phyloP scores from a whole-genome alignment of 208 protist genomes.

The Leishmania arabica region DNA sequence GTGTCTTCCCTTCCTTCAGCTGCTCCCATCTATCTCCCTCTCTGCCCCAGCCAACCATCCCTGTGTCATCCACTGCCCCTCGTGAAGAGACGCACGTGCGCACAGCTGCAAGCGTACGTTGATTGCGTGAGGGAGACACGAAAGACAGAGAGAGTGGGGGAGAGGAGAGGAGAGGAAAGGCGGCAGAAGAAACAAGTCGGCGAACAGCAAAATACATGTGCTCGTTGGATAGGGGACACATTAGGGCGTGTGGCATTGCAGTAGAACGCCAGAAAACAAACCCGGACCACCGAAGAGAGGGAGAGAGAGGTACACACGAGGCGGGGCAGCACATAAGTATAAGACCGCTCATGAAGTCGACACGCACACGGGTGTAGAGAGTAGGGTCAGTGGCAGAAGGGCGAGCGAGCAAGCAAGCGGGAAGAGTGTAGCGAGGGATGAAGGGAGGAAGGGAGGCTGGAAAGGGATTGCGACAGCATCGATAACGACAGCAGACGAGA shows the following conservation, averaged over 20 bases:
- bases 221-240: neutral
- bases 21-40: neutral
- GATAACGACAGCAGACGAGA: neutral
- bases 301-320: neutral
- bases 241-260: no score
- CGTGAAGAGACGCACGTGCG: neutral
- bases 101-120: neutral
- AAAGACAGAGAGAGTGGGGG: neutral
- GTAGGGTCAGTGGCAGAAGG: neutral
- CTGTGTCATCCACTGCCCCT: neutral
- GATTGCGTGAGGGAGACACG: neutral
- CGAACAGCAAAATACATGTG: neutral
- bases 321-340: neutral
- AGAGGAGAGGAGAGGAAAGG: neutral
- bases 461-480: neutral
- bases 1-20: neutral
- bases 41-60: neutral
- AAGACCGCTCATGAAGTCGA: neutral
- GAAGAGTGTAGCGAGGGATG: neutral
- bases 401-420: neutral
- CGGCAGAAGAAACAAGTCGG: neutral
- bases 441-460: neutral
- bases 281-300: neutral
- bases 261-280: neutral
- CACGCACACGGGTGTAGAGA: neutral